Evolutionary conservation across 768 basidiomycete species (phyloP), one percentile per base, ranked within the genome.

Genomic region (Coprinellus aureogranulatus): DNA sequence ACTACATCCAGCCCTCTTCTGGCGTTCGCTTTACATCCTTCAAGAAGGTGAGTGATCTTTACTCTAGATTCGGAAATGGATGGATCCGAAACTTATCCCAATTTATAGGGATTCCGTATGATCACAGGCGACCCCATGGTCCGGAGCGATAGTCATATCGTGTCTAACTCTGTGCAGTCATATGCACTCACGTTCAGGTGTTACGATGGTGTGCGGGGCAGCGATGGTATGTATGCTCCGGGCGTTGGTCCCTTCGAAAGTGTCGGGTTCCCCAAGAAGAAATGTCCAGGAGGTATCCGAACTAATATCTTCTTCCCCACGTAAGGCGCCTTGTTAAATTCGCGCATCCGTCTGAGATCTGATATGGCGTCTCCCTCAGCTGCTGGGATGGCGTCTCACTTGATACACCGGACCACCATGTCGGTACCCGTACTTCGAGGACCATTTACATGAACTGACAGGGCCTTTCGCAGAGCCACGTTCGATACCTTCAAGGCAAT

Each of bases 231-330:
- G n/a, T 20, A 16, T 22, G 46, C 39, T 26, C 44, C 55, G 18
- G 44, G 44, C 41, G 55, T 45, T 11, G 55, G 55, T n/a, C 26
- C 25, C 4, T 39, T 28, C n/a, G 55, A 57, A n/a, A 57, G 44
- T 16, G 42, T 57, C 34, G 34, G 30, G 25, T 39, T 57, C 28
- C 55, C 55, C 20, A 57, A 57, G 28, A 34, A 34, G 30, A 39
- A 48, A 23, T 57, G 55, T 28, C 20, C 25, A 9, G 55, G 55
- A 2, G 55, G 55, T 0, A 57, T 57, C 27, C 28, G 56, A 10
- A 52, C 57, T 1, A 58, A 58, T 23, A 53, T 58, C n/a, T 58
- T 52, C 51, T 58, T 58, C 57, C 57, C 57, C 3, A 34, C 57
- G 56, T 52, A 30, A 14, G 56, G 11, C 34, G 23, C 31, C 20